Conservation (phyloP, 345 rosid species). For the Eucalyptus tenuipes region DNA sequence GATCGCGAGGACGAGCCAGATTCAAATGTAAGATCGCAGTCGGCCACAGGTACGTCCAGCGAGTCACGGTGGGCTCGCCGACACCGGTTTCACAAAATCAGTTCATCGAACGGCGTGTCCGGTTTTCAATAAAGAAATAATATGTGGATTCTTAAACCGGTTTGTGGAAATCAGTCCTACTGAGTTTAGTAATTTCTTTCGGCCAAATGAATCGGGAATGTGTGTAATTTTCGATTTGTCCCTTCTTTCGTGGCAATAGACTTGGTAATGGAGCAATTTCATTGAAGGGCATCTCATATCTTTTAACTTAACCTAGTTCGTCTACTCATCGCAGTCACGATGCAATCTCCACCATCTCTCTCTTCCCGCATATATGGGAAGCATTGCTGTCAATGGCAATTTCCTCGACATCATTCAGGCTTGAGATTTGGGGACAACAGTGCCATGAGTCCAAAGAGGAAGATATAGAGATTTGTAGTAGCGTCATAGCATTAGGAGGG, state of each 20-base stretch:
- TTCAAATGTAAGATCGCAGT: not conserved
- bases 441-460: not conserved
- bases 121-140: too few relatives aligned
- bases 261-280: not conserved
- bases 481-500: too few relatives aligned
- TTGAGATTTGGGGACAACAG: not conserved
- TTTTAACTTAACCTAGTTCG: not conserved
- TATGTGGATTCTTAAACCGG: not conserved
- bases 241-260: not conserved
- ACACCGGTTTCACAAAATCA: not conserved
- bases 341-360: not conserved
- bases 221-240: fast-evolving
- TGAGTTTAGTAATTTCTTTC: not conserved
- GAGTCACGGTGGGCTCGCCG: not conserved
- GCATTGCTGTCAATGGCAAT: not conserved
- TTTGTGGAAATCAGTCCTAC: not conserved
- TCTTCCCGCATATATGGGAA: not conserved
- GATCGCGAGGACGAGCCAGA: not conserved
- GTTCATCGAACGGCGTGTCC: not conserved
- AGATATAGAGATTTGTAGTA: too few relatives aligned
- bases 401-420: not conserved
- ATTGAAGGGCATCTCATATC: not conserved
- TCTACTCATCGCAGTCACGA: not conserved
- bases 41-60: not conserved
- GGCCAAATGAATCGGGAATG: not conserved